Conservation (phyloP, 179 eudicot genomes). For the Beta lomatogona region DNA sequence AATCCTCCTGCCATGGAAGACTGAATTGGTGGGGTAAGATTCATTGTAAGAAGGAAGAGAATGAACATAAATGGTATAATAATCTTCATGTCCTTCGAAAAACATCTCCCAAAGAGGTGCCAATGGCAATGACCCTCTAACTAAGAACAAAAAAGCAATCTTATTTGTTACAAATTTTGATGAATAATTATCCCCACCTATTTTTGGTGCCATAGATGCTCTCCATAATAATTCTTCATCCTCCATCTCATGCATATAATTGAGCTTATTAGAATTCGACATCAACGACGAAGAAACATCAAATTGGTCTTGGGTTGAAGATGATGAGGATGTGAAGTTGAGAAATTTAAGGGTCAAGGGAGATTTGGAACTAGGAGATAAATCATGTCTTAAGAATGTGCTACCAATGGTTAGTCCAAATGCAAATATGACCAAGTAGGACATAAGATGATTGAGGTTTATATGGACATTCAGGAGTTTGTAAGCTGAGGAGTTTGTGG, state of each 20-base stretch:
- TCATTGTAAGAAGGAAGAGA: conserved; percentile 40
- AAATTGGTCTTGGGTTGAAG: not conserved
- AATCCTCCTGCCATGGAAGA: conserved; percentile 43
- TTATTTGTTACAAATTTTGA: conserved; percentile 27
- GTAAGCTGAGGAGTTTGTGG: not conserved
- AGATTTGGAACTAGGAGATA: not conserved
- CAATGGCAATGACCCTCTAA: conserved; percentile 43
- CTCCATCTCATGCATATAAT: conserved; percentile 48
- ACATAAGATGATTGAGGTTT: conserved; percentile 39
- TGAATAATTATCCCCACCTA: not conserved
- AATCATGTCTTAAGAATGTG: conserved; percentile 31
- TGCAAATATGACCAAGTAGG: conserved; percentile 46
- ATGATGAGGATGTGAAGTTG: conserved; percentile 3
- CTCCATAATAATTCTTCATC: conserved; percentile 61
- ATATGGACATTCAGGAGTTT: conserved; percentile 29
- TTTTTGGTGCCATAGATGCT: conserved; percentile 49
- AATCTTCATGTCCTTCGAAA: conserved; percentile 41
- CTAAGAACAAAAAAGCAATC: conserved; percentile 48
- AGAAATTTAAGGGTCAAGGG: conserved; percentile 22
- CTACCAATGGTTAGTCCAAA: conserved; percentile 48
- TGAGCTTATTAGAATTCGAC: not conserved
- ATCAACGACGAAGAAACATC: not conserved
- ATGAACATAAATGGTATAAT: conserved; percentile 44
- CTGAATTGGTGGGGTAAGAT: conserved; percentile 29
- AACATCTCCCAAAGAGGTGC: conserved; percentile 50